These are phyloP conservation scores for Penicillium sp. DNA, from an alignment of 2,329 filamentous ascomycete genomes.

Conservation along the genomic window DNA sequence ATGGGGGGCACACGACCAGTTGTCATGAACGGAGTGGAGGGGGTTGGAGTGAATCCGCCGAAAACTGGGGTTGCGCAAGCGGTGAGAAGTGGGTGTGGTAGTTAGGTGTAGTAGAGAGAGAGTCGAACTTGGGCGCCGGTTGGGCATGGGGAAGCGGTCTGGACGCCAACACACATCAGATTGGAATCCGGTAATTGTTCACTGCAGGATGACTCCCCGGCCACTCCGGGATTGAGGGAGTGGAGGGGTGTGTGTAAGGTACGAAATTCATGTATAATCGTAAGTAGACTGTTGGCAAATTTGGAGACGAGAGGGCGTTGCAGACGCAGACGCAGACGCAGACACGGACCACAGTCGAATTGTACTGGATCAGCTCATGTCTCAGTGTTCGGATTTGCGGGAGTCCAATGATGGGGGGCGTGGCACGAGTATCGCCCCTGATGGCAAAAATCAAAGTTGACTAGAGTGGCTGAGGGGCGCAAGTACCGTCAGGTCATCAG, in stretches of 20 bases:
- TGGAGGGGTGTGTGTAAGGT: no score
- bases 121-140: not conserved
- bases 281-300: no score
- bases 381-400: conserved; percentile 14
- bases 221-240: conserved; percentile 2
- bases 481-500: conserved; percentile 5
- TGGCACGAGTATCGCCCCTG: not conserved
- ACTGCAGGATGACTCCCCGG: conserved; percentile 7
- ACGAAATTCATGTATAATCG: no score
- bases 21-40: conserved; percentile 27
- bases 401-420: conserved; percentile 11
- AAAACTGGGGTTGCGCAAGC: conserved; percentile 12
- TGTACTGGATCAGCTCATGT: conserved; percentile 6
- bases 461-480: not conserved
- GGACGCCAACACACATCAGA: conserved; percentile 11
- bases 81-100: conserved; percentile 9
- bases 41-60: conserved; percentile 9
- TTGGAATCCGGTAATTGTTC: conserved; percentile 5
- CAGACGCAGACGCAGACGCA: not conserved
- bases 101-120: not conserved
- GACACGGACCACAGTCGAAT: not conserved
- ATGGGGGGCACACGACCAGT: conserved; percentile 32
- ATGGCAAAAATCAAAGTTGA: not conserved
- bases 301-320: no score
- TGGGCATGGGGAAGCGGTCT: conserved; percentile 12